Evolutionary conservation across 768 basidiomycete species (phyloP), one percentile per base, ranked within the genome.

Genomic region (Aureoboletus auriporus): DNA sequence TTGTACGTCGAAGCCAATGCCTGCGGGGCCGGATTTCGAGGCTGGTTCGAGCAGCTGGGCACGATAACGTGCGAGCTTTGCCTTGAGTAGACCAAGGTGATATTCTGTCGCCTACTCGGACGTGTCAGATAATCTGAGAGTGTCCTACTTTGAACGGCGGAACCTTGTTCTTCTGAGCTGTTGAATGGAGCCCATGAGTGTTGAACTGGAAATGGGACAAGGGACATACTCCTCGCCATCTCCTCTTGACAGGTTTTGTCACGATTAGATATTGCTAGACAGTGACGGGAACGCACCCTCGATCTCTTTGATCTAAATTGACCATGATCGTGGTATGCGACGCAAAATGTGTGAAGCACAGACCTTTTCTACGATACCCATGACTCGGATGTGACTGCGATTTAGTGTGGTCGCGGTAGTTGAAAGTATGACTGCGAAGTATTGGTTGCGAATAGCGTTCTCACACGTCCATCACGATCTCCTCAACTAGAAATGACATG

Each of bases 121-220:
- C 26, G 42, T n/a, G 48, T 58, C 47, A 56, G 54, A 51, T 17
- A 4, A 40, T 40, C 33, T 49, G 38, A 20, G 5, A 62, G 42
- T 9, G 29, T 29, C 33, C n/a, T 14, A 37, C 20, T n/a, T 29
- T 27, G 27, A 43, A 54, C 30, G 7, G 20, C n/a, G 2, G 26
- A 46, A 85, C 93, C 79, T 91, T 95, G 69, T 97, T 97, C 75
- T 97, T 97, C 73, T 95, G 93, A 42, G 92, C 90, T 93, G 31
- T 46, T 26, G 34, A 16, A 34, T 11, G 16, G n/a, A 10, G 13
- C 8, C 29, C 16, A 38, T 52, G 26, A 56, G 47, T 35, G 27
- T 2, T 45, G 27, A 12, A 38, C 6, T 26, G 26, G 53, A n/a
- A 20, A 16, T 26, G n/a, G 13, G 44, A 27, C n/a, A 44, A n/a